Base-by-base conservation (phyloP, 2,329 filamentous ascomycete genomes). In the Diaporthe vaccinii region DNA sequence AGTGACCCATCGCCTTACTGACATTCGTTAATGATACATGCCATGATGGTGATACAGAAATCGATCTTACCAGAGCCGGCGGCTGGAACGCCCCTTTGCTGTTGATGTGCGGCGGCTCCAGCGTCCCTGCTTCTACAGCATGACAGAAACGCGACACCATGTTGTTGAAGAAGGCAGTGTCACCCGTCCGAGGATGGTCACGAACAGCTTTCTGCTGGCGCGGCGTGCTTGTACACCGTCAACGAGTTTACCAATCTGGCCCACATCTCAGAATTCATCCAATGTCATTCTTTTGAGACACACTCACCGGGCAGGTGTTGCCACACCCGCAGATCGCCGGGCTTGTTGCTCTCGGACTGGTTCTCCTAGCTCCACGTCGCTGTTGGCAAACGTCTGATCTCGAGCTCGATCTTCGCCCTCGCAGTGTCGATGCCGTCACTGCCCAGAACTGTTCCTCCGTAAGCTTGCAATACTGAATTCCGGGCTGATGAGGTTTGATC, bases 151-250 rank as follows among this genome's bases (percentile, higher is more conserved):
- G 41, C 20, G 61, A 65, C 17, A 65, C 61, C 3, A 65, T 20
- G 20, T 65, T 65, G 41, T 65, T 65, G 61, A 65, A 65, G 61
- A 65, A 65, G 25, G 61, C 61, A 49, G 61, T 65, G 1, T 65
- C 41, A 8, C 61, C 41, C 5, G 61, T 65, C 4, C 61, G 41
- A 49, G 61, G 61, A 5, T 65, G 61, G 5, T 65, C 15, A 2
- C 41, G 61, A 2, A 65, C 41, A 15, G 61, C 61, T 65, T 15
- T 7, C 10, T n/a, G 2, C 9, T 34, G 6, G 53, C 53, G 53
- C 53, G 14, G 53, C 53, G 12, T 31, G 53, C 25, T 14, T 55
- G 53, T 55, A 28, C 25, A 55, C 44, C 20, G 44, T 49, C 44
- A 22, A 49, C 20, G 44, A 49, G 20, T 49, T 49, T 20, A 49